Percentiles rank a stretch among this genome's conserved stretches.
Evolutionary conservation across 1,284 basidiomycete species (phyloP).

Genomic region (Malassezia japonica): DNA sequence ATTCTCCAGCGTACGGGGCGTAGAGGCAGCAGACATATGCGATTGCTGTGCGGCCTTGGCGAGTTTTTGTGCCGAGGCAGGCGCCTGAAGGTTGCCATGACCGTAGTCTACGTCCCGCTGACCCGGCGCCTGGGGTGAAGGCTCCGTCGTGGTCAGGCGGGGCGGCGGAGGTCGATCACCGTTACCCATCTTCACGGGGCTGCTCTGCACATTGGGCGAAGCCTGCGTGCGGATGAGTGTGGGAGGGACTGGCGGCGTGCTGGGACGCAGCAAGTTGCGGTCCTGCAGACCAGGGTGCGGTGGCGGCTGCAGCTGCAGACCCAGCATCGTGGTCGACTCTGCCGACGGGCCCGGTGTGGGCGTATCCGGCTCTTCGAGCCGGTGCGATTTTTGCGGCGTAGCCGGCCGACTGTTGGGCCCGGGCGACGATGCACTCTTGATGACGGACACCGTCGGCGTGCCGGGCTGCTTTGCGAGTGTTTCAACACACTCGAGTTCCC

Average conservation of each 20-base stretch:
- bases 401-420: not conserved
- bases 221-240: constrained; percentile 31
- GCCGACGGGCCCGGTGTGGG: not conserved
- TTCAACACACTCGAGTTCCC: constrained; percentile 48
- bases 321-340: constrained; percentile 2
- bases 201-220: constrained; percentile 15
- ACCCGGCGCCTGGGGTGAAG: not conserved
- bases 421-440: not conserved
- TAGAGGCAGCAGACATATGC: no score
- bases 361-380: not conserved
- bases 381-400: not conserved
- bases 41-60: not conserved
- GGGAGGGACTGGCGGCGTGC: constrained; percentile 9
- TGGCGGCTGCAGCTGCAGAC: constrained; percentile 11
- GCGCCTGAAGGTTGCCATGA: no score
- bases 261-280: not conserved
- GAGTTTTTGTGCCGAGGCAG: not conserved
- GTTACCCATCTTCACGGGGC: not conserved
- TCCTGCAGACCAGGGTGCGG: no score
- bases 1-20: no score
- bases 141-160: not conserved
- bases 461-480: constrained; percentile 31
- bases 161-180: not conserved
- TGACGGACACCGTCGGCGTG: constrained; percentile 30
- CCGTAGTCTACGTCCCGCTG: no score